Evolutionary conservation across 2,329 filamentous ascomycete genomes (phyloP), one percentile per base, ranked within the genome.

Genomic region (Purpureocillium lavendulum): DNA sequence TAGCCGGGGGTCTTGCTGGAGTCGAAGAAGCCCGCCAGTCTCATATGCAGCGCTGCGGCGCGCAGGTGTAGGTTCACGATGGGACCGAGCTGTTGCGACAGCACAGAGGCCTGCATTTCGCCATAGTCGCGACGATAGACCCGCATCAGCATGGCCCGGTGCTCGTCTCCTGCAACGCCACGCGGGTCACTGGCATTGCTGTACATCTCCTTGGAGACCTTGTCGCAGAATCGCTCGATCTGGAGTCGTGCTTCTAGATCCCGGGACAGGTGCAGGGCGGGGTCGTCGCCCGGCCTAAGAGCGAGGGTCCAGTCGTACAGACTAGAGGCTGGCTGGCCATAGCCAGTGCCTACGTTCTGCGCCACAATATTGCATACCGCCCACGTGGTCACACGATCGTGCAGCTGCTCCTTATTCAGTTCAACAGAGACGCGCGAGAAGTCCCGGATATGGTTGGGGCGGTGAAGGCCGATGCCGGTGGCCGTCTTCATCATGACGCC

Each of bases 401-500:
- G 77, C 42, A 89, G 75, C 51, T 89, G 84, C 54, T 89, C 84
- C 51, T 82, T 82, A 50, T 84, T 83, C 30, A 90, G 67, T 48
- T 88, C 81, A 26, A 86, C 71, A 2, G 78, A 82, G 21, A 84
- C 81, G 36, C 84, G 70, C 2, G 84, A 87, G 57, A 90, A 92
- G 58, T 90, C 86, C 57, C 89, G 84, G 33, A 84, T 85, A 57
- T 89, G 81, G 40, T 82, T 87, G 11, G 85, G 86, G 35, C 85
- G 76, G 53, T 92, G 85, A 39, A 92, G 69, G 15, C 86, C 85
- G 49, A 89, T 87, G 48, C 87, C 84, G 48, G 87, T 88, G 8
- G 86, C 86, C 16, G 85, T 78, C 63, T 89, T 87, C 77, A 90
- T 88, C 83, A 90, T 87, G 45, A 87, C 77, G 38, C 86, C 85